Base-by-base conservation (phyloP, 1,284 basidiomycete genomes). In the Boletus sp. region DNA sequence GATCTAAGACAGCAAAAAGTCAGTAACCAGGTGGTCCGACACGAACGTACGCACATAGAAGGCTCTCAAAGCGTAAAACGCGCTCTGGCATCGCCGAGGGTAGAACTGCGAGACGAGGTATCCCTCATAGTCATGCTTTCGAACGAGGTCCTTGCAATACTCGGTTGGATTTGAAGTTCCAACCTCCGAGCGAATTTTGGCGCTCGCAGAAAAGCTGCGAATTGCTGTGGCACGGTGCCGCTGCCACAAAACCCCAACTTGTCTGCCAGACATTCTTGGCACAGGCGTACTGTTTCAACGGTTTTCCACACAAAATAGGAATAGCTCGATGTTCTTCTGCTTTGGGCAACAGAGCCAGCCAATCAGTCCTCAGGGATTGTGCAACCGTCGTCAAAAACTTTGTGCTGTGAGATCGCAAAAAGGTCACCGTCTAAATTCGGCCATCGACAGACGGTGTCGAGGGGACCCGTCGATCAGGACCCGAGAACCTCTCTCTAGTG, bases 1-100 rank as follows among this genome's bases (percentile, higher is more conserved):
- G 54, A 91, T 78, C 89, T 94, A 64, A 3, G 27, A 48, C 30
- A n/a, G 48, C 32, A 30, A 44, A 46, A 49, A 22, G 5, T 54
- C 48, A 63, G 54, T 42, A 27, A 25, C 8, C 12, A 0, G 36
- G 8, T 30, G 25, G 38, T 35, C 29, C 14, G 35, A 47, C 38
- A 41, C 30, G 53, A 50, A 48, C 38, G 45, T 44, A 61, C 88
- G 67, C 70, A 93, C 91, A 61, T 91, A 90, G 64, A 95, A 92
- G 3, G 93, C 92, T 58, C 88, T 81, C 52, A 94, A 72, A 6
- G 90, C 91, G 54, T 90, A 82, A 66, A 84, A 95, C 55, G 81
- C 84, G 58, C 73, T 76, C 62, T 83, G 80, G 51, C 78, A 65
- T 20, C 74, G 65, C 38, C 67, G 70, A 14, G 92, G 89, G 69